Base-by-base conservation (phyloP, 208 protist genomes). In the Acanthamoeba culbertsoni region DNA sequence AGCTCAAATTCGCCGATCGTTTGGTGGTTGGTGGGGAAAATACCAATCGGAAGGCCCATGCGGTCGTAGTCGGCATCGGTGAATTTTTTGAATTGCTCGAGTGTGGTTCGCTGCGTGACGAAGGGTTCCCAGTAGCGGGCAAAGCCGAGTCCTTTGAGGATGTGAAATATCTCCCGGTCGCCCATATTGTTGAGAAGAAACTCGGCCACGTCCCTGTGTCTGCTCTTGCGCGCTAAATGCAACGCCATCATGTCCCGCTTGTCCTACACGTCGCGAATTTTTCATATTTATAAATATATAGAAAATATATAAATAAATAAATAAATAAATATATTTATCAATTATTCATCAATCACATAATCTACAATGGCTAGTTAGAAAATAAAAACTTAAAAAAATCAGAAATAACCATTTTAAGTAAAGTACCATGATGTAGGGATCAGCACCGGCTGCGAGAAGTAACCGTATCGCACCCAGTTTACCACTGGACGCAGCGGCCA, bases 11-110 rank as follows among this genome's bases (percentile, higher is more conserved):
- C 51, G 23, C 51, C 51, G 23, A 59, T 59, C n/a, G 51, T 59
- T 14, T n/a, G 51, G 14, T 59, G 16, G 14, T n/a, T 59, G 51
- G 7, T 68, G 28, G 31, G 59, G n/a, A 68, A 26, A 68, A 33
- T 75, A 75, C 68, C 68, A 35, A 79, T 79, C 23, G 68, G 68
- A 18, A 79, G 68, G 37, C 68, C 68, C 68, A 79, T 79, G 68
- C 68, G 68, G 26, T 79, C 68, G 68, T 79, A 79, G 42, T 79
- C 68, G 68, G 68, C 37, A 35, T 79, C 68, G 37, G 68, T 79
- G 42, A 79, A 48, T 40, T 48, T 43, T 40, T 79, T 79, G 68
- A 79, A 79, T 8, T 48, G 68, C 4, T 79, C 68, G 40, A 79
- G 6, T 4, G 68, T 79, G 68, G 48, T 26, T 18, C 48, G 4